Percentiles rank a stretch among this genome's conserved stretches.
Conservation (phyloP, 306 rosid species). For the Lablab purpureus region DNA sequence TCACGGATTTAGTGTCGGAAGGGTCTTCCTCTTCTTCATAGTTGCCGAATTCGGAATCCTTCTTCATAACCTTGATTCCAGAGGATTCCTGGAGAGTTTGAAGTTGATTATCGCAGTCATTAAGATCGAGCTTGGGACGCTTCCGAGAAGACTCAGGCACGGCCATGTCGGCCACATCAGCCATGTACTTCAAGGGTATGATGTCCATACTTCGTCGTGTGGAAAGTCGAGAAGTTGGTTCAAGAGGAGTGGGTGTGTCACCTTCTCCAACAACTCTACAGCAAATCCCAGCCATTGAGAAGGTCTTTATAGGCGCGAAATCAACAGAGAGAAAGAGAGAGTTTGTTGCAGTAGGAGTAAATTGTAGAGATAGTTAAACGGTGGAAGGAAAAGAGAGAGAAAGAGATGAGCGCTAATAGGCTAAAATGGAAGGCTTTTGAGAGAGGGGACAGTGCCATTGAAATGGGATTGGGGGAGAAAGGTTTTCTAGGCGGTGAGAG, state of each 20-base stretch:
- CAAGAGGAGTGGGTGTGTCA: slow-evolving; percentile 60
- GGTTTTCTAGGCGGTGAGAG: slow-evolving; percentile 51
- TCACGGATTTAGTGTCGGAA: background rate
- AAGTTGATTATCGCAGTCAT: slow-evolving; percentile 22
- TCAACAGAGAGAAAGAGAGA: background rate
- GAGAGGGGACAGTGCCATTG: slow-evolving; percentile 34
- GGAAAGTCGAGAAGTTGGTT: slow-evolving; percentile 51
- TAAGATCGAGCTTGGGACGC: slow-evolving; percentile 59
- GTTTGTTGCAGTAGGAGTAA: no score
- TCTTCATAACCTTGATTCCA: background rate
- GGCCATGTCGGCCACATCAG: slow-evolving; percentile 59
- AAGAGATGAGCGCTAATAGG: background rate
- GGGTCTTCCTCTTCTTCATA: background rate
- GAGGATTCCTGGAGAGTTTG: slow-evolving; percentile 14
- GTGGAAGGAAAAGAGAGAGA: background rate
- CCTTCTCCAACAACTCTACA: slow-evolving; percentile 79
- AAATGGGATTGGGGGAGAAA: slow-evolving; percentile 22
- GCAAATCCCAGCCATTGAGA: slow-evolving; percentile 81
- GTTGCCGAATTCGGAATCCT: background rate
- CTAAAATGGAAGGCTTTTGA: background rate
- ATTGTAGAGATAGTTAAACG: no score
- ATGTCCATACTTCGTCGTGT: slow-evolving; percentile 60
- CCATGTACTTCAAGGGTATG: slow-evolving; percentile 48
- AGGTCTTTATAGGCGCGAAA: no score
- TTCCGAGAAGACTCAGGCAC: slow-evolving; percentile 47